A percentile compares a stretch with the other conserved stretches of the same genome.
phyloP scores from a whole-genome alignment of 1,284 basidiomycete genomes.

The Rhizoctonia solani region DNA sequence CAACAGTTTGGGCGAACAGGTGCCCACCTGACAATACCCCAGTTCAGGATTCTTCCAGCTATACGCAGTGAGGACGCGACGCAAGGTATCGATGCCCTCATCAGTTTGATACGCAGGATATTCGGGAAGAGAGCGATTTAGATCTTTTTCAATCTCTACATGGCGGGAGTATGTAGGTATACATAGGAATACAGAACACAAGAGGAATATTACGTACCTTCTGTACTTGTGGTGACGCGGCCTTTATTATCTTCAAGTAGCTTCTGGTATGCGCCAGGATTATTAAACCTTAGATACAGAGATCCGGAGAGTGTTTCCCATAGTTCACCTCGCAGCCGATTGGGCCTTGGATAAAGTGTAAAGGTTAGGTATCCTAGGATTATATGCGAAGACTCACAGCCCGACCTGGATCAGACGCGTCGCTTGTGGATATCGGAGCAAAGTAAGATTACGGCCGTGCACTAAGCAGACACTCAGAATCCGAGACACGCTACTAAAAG shows the following conservation, averaged over 20 bases:
- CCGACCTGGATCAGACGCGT: slow-evolving; percentile 97
- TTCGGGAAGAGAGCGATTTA: slow-evolving; percentile 92
- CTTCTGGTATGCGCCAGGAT: slow-evolving; percentile 84
- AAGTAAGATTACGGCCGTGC: slow-evolving; percentile 86
- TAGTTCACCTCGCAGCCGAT: slow-evolving; percentile 92
- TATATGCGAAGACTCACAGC: slow-evolving; percentile 47
- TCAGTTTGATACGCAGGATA: slow-evolving; percentile 92
- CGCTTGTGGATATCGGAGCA: slow-evolving; percentile 96
- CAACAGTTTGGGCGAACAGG: background rate
- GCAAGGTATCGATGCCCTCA: slow-evolving; percentile 80
- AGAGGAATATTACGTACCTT: slow-evolving; percentile 48
- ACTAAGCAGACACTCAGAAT: slow-evolving; percentile 48
- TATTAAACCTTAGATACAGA: slow-evolving; percentile 85
- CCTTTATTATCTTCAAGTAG: slow-evolving; percentile 82
- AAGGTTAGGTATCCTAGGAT: background rate
- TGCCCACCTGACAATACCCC: slow-evolving; percentile 76
- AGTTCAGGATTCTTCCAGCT: slow-evolving; percentile 96
- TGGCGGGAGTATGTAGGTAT: background rate
- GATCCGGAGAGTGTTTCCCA: slow-evolving; percentile 99
- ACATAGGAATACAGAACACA: background rate
- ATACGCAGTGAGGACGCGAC: slow-evolving; percentile 94
- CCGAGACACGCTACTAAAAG: background rate
- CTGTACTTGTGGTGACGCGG: slow-evolving; percentile 84
- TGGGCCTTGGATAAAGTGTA: slow-evolving; percentile 55
- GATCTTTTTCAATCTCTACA: slow-evolving; percentile 94